These are phyloP conservation scores for Psidium friedrichsthalianum DNA, from an alignment of 345 rosid species.

Conservation along the genomic window DNA sequence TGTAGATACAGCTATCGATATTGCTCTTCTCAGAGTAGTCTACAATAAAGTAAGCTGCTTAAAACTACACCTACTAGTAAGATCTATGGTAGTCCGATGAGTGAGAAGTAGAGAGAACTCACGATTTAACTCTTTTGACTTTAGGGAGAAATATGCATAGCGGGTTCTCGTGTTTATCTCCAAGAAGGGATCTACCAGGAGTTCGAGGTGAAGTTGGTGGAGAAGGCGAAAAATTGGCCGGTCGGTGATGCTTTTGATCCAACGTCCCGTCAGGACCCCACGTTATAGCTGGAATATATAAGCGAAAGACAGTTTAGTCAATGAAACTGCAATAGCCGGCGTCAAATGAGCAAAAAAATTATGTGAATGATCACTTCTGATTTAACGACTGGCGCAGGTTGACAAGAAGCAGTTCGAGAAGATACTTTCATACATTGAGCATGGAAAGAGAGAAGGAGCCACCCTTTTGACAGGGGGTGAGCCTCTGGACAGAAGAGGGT, in stretches of 20 bases:
- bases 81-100: neutral
- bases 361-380: neutral
- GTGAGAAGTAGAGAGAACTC: neutral
- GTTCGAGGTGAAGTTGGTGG: conserved; percentile 34
- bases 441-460: conserved; percentile 68
- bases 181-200: conserved; percentile 73
- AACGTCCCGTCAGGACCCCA: conserved; percentile 57
- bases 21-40: conserved; percentile 40
- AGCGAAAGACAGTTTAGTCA: neutral
- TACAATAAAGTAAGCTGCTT: conserved; percentile 35
- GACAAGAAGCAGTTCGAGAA: conserved; percentile 45
- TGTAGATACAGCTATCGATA: conserved; percentile 37
- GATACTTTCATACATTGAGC: conserved; percentile 54
- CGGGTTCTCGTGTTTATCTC: conserved; percentile 74
- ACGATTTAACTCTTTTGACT: no score
- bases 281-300: conserved; percentile 16
- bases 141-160: conserved; percentile 76
- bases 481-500: conserved; percentile 39
- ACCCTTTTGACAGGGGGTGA: conserved; percentile 59
- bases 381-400: conserved; percentile 17
- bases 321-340: neutral
- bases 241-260: conserved; percentile 82
- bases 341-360: neutral
- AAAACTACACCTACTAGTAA: neutral
- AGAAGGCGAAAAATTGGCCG: conserved; percentile 40